phyloP scores from a whole-genome alignment of 805 yeast species.

The Myxozyma geophila region DNA sequence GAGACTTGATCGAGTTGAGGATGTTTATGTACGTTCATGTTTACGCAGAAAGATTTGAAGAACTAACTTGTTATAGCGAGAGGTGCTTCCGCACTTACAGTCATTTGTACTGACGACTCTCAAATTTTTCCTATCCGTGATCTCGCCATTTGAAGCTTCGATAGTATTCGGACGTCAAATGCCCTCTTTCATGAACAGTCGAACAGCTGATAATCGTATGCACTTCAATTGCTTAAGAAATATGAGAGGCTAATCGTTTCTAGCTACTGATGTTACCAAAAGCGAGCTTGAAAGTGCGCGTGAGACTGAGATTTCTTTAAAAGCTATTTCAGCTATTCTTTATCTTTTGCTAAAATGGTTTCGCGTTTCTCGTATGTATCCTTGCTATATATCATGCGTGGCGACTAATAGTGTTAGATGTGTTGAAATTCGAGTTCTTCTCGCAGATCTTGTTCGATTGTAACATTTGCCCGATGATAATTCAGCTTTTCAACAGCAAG shows the following conservation, averaged over 20 bases:
- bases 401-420: slow-evolving; percentile 44
- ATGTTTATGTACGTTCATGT: slow-evolving; percentile 18
- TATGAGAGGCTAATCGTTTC: no score
- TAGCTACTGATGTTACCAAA: slow-evolving; percentile 5
- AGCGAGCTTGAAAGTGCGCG: slow-evolving; percentile 42
- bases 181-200: not conserved
- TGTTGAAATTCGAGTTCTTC: slow-evolving; percentile 77
- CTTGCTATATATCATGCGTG: not conserved
- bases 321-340: slow-evolving; percentile 61
- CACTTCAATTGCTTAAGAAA: not conserved
- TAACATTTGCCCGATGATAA: slow-evolving; percentile 27
- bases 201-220: not conserved
- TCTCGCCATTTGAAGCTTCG: slow-evolving; percentile 38
- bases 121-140: slow-evolving; percentile 63
- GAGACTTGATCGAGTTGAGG: slow-evolving; percentile 20
- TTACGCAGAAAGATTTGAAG: not conserved
- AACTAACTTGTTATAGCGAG: slow-evolving; percentile 52
- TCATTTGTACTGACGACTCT: slow-evolving; percentile 68
- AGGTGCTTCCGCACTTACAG: slow-evolving; percentile 59
- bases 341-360: slow-evolving; percentile 72
- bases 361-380: slow-evolving; percentile 57
- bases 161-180: slow-evolving; percentile 10
- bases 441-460: slow-evolving; percentile 75
- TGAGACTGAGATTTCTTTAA: slow-evolving; percentile 65
- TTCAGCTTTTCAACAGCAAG: slow-evolving; percentile 31